These are phyloP conservation scores for Fusarium pseudograminearum DNA, from an alignment of 2,329 filamentous ascomycete genomes.

Conservation along the genomic window DNA sequence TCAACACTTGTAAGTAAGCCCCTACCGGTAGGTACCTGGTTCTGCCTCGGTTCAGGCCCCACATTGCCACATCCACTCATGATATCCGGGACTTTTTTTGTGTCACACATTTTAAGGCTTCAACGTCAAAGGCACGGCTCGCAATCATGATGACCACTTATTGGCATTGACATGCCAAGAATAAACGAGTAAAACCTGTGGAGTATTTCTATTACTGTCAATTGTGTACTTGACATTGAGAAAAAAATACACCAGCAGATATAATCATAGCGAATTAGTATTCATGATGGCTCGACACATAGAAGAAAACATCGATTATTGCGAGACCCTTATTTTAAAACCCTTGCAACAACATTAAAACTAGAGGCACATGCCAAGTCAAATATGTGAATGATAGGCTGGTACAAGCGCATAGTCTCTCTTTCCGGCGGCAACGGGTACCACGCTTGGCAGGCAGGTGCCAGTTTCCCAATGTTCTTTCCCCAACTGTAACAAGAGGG, in stretches of 20 bases:
- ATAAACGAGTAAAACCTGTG: neutral
- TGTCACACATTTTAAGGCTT: slow-evolving; percentile 20
- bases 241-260: neutral
- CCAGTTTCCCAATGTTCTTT: slow-evolving; percentile 26
- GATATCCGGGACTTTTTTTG: slow-evolving; percentile 17
- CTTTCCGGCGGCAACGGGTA: slow-evolving; percentile 32
- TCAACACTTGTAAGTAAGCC: neutral
- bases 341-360: neutral
- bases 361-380: slow-evolving; percentile 21
- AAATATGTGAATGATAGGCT: slow-evolving; percentile 24
- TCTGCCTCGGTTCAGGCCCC: slow-evolving; percentile 22
- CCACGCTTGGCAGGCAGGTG: slow-evolving; percentile 28
- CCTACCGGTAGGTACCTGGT: neutral
- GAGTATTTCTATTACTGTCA: neutral
- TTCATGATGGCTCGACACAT: slow-evolving; percentile 23
- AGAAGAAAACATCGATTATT: neutral
- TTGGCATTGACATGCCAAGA: neutral
- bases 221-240: neutral
- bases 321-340: neutral
- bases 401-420: slow-evolving; percentile 2
- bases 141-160: slow-evolving; percentile 30
- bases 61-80: slow-evolving; percentile 29
- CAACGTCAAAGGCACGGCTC: slow-evolving; percentile 20
- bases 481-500: slow-evolving; percentile 9
- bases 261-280: neutral